Base-by-base conservation (phyloP, 768 basidiomycete genomes). In the Auricularia sp. region DNA sequence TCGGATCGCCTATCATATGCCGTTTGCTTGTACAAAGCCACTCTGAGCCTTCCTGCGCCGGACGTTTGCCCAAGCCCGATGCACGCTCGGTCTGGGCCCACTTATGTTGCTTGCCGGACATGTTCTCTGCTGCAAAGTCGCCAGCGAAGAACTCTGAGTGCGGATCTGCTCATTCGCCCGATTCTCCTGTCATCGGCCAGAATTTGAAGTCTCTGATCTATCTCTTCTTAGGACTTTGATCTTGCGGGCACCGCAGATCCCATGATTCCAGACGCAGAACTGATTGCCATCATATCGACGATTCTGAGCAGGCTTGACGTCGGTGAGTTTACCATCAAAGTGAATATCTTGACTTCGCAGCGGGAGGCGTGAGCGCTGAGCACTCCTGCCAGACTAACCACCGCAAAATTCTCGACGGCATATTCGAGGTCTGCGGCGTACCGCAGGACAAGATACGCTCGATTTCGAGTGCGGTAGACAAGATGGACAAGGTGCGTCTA, bases 391-490 rank as follows among this genome's bases (percentile, higher is more conserved):
- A 95, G 92, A 77, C 97, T 66, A 99, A 99, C 75, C 90, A 99
- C 81, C 84, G 97, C 61, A 98, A 95, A 77, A 90, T 99, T 67
- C 81, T 99, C 14, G 97, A 99, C 73, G 97, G 96, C 35, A 89
- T 99, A 66, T 98, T 98, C 71, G 89, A 93, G 71, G 88, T 98
- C 2, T 98, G 95, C 69, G 97, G 97, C 63, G 97, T 99, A 3
- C 90, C 94, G 0, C 70, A 78, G 29, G 92, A 93, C 33, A 97
- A 94, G 77, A 94, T 92, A 62, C 84, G 96, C 4, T 79, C 87
- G 14, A 98, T 98, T 68, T 96, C 94, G 0, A 95, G 92, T 16
- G 96, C 97, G 0, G 96, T 98, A 10, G 97, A 99, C 76, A 99
- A 98, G 75, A 84, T 99, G 11, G 97, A 99, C 82, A 99, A 98